Percentiles rank a stretch among this genome's conserved stretches.
These are phyloP conservation scores for Echria macrotheca DNA, from an alignment of 495 filamentous ascomycete species.

Conservation along the genomic window DNA sequence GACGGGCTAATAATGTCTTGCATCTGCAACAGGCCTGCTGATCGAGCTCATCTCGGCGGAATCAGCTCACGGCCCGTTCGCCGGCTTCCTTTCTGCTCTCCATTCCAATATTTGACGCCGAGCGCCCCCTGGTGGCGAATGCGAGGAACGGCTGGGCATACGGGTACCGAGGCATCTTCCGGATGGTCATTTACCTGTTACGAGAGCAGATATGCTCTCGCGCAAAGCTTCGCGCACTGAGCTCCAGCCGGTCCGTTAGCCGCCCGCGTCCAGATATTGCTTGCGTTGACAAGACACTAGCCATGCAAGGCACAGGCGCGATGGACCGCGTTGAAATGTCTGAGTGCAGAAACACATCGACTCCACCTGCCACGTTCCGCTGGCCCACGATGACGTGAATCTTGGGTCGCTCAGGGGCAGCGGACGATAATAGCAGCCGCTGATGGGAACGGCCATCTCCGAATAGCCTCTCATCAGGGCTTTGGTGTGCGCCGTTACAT, in stretches of 20 bases:
- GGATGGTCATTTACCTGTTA: background rate
- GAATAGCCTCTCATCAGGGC: too few species aligned
- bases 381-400: background rate
- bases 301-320: background rate
- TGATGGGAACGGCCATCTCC: too few species aligned
- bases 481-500: too few species aligned
- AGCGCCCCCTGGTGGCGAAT: background rate
- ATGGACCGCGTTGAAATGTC: background rate
- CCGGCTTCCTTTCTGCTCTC: background rate
- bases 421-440: too few species aligned
- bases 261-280: too few species aligned
- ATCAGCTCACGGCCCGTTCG: too few species aligned
- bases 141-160: background rate
- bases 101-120: background rate
- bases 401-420: too few species aligned
- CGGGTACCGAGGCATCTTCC: background rate
- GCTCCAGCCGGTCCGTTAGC: background rate
- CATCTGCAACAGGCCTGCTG: slow-evolving; percentile 1
- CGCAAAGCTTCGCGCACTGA: background rate
- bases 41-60: slow-evolving; percentile 6
- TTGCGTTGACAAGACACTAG: background rate
- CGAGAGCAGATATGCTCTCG: background rate
- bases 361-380: background rate
- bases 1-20: too few species aligned
- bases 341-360: background rate